phyloP scores from a whole-genome alignment of 2,329 filamentous ascomycete species.

The Cercospora brassicicola region DNA sequence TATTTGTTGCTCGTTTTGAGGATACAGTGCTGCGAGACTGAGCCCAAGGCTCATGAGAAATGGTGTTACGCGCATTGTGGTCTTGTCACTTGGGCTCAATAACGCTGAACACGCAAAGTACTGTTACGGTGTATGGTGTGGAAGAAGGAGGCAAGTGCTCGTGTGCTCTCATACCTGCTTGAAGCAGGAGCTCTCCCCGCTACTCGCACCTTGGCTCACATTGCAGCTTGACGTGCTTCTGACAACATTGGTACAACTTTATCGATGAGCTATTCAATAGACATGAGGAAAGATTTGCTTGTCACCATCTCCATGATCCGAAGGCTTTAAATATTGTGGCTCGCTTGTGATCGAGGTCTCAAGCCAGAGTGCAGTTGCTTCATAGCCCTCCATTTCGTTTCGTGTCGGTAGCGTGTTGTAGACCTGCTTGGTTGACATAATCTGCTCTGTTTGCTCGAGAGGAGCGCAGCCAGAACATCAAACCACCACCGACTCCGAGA shows the following conservation, averaged over 20 bases:
- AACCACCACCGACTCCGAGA: background rate
- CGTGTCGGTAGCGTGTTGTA: background rate
- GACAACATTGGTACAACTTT: conserved; percentile 9
- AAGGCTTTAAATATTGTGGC: background rate
- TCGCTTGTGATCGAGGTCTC: background rate
- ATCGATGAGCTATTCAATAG: background rate
- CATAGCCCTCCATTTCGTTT: background rate
- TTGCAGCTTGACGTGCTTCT: conserved; percentile 17
- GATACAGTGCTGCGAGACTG: background rate
- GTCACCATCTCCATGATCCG: background rate
- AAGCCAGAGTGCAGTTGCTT: background rate
- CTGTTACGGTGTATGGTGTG: background rate
- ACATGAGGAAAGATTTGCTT: background rate
- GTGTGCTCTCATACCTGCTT: conserved; percentile 15
- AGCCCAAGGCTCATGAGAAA: background rate
- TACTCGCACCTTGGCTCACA: conserved; percentile 30
- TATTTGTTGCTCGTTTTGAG: conserved; percentile 8
- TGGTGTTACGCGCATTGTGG: conserved; percentile 5
- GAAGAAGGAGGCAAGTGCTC: conserved; percentile 17
- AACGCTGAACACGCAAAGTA: background rate
- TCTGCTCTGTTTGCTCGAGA: background rate
- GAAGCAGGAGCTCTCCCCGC: conserved; percentile 12
- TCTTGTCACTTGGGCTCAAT: too few species aligned
- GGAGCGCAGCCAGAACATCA: conserved; percentile 4
- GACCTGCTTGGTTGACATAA: background rate